Conservation (phyloP, 257 asterid genomes). For the Galeopsis tetrahit region DNA sequence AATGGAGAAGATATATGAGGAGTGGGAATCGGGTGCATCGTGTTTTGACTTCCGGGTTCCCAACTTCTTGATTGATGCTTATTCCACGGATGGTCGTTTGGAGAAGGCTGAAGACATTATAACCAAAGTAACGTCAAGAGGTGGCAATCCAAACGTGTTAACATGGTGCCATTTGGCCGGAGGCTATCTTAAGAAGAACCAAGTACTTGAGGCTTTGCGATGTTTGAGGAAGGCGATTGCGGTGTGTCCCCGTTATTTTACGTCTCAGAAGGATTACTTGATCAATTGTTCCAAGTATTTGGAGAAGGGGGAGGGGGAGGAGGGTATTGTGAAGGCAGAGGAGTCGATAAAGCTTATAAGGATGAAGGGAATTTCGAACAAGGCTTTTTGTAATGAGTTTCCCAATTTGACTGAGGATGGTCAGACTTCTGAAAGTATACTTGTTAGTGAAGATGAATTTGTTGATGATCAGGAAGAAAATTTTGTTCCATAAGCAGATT, state of each 20-base stretch:
- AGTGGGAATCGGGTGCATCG: conserved; percentile 61
- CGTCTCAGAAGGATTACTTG: conserved; percentile 48
- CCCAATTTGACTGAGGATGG: conserved; percentile 23
- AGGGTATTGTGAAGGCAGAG: conserved; percentile 46
- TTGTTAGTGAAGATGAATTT: conserved; percentile 20
- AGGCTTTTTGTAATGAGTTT: conserved; percentile 33
- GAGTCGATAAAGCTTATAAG: conserved; percentile 44
- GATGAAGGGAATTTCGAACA: conserved; percentile 30
- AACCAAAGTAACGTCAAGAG: conserved; percentile 42
- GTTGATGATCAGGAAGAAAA: neutral
- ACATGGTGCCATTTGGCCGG: conserved; percentile 69
- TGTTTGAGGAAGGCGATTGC: conserved; percentile 65
- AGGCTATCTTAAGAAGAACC: conserved; percentile 49
- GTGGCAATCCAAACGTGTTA: conserved; percentile 47
- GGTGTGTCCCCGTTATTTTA: conserved; percentile 42
- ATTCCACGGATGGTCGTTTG: conserved; percentile 52
- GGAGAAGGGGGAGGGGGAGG: conserved; percentile 40
- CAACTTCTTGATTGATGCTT: conserved; percentile 59
- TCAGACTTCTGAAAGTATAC: conserved; percentile 11
- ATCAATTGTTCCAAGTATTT: conserved; percentile 50
- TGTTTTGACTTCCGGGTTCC: conserved; percentile 64
- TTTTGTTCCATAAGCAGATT: neutral
- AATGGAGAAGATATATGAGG: conserved; percentile 54
- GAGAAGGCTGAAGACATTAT: conserved; percentile 60
- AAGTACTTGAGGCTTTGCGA: conserved; percentile 46